Percentiles rank a stretch among this genome's conserved stretches.
These are phyloP conservation scores for Hymenotorrendiella dingleyae DNA, from an alignment of 2,329 filamentous ascomycete genomes.

Conservation along the genomic window DNA sequence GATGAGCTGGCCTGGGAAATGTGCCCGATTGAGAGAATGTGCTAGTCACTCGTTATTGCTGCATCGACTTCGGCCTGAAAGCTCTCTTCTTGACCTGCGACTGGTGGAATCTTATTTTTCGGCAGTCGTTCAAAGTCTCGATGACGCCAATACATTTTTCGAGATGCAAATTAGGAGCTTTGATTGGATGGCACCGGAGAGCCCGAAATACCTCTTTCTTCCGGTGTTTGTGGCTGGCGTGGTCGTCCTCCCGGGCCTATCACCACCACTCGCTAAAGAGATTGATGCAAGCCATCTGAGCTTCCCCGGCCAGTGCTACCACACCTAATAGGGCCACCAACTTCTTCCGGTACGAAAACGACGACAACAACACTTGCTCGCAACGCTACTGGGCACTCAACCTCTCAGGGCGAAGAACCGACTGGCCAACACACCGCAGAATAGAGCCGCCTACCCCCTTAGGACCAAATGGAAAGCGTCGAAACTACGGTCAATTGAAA, in stretches of 20 bases:
- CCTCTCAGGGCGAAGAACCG: neutral
- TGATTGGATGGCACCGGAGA: too few relatives aligned
- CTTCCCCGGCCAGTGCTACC: neutral
- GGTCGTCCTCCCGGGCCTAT: conserved; percentile 6
- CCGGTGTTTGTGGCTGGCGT: conserved; percentile 16
- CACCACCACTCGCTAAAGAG: neutral
- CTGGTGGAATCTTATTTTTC: neutral
- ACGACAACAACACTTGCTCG: neutral
- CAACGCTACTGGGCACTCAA: conserved; percentile 1
- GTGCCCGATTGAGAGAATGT: neutral
- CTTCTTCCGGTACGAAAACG: conserved; percentile 1
- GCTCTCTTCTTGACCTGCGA: neutral
- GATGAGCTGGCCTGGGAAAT: too few relatives aligned
- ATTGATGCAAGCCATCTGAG: conserved; percentile 3
- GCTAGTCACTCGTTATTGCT: neutral
- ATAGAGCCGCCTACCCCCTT: conserved; percentile 2
- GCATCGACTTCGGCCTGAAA: neutral
- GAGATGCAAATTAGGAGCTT: too few relatives aligned
- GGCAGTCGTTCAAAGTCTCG: neutral
- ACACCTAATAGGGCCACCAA: conserved; percentile 4
- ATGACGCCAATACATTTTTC: neutral
- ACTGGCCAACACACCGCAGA: conserved; percentile 6
- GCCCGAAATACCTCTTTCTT: conserved; percentile 10
- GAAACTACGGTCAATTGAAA: conserved; percentile 10
- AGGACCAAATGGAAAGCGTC: conserved; percentile 8